A percentile compares a stretch with the other conserved stretches of the same genome.
Conservation (phyloP, 75 land plant genomes). For the Sequoia sempervirens region DNA sequence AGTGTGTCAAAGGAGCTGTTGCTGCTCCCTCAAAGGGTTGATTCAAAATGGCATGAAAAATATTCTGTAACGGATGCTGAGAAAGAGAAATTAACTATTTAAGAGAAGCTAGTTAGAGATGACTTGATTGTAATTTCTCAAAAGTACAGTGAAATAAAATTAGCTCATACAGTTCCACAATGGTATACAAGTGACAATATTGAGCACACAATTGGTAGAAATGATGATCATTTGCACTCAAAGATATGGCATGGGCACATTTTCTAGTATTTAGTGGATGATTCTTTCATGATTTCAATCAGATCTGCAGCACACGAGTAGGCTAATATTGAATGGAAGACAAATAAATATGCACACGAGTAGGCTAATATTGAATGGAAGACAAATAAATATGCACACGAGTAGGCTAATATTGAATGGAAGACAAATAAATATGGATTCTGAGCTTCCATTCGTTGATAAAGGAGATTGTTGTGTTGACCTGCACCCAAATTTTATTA, state of each 20-base stretch:
- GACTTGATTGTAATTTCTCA: slow-evolving; percentile 55
- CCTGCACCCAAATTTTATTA: too few species aligned
- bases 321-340: slow-evolving; percentile 22
- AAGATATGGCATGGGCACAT: slow-evolving; percentile 10
- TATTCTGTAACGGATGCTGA: slow-evolving; percentile 1
- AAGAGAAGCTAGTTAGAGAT: slow-evolving; percentile 2
- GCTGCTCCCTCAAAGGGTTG: neutral
- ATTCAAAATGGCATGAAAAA: neutral
- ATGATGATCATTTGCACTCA: slow-evolving; percentile 5
- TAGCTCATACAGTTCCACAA: slow-evolving; percentile 17
- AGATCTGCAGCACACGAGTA: slow-evolving; percentile 26
- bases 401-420: too few species aligned
- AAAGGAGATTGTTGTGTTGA: slow-evolving; percentile 10
- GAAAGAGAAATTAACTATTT: neutral
- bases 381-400: too few species aligned
- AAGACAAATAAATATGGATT: too few species aligned
- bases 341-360: too few species aligned
- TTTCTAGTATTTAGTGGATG: slow-evolving; percentile 27
- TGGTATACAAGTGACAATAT: slow-evolving; percentile 18
- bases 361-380: neutral
- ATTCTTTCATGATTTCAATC: slow-evolving; percentile 57
- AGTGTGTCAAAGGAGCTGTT: neutral
- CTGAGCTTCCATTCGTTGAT: slow-evolving; percentile 28
- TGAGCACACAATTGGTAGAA: slow-evolving; percentile 7
- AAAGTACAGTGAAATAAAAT: too few species aligned